Percentiles rank a stretch among this genome's conserved stretches.
These are phyloP conservation scores for Fusarium chuoi DNA, from an alignment of 2,329 filamentous ascomycete genomes.

Conservation along the genomic window DNA sequence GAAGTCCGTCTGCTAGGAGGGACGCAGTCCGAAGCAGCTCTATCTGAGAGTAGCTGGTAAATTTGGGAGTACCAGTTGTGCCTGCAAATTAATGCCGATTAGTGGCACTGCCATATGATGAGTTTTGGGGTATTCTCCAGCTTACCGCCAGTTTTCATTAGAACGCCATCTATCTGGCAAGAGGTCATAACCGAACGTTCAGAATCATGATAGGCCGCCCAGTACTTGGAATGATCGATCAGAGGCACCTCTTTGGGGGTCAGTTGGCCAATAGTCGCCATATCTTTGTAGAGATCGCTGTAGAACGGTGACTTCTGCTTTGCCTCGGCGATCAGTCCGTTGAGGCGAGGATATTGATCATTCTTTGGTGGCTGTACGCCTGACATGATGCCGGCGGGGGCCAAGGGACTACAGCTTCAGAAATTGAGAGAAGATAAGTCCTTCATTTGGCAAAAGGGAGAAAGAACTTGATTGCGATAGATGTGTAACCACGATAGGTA, in stretches of 20 bases:
- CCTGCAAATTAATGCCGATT: accelerated
- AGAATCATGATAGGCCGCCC: neutral
- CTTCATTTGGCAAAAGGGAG: neutral
- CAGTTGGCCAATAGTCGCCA: neutral
- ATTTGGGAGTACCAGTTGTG: neutral
- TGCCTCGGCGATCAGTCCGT: neutral
- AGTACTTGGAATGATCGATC: neutral
- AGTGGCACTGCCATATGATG: neutral
- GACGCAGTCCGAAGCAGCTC: neutral
- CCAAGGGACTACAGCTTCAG: accelerated
- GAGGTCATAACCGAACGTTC: neutral
- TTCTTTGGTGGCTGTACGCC: neutral
- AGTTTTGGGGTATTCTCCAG: neutral
- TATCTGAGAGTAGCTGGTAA: neutral
- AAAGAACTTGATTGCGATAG: too few relatives aligned
- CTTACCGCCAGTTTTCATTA: neutral
- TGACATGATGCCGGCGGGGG: neutral
- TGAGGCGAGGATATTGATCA: neutral
- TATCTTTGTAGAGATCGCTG: neutral
- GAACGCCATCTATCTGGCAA: neutral
- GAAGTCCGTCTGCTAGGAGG: neutral
- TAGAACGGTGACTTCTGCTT: neutral
- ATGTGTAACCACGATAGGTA: too few relatives aligned
- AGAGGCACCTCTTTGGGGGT: neutral
- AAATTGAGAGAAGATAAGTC: accelerated